Percentiles rank a stretch among this genome's conserved stretches.
Evolutionary conservation across 495 filamentous ascomycete species (phyloP).

Genomic region (Usnea hakonensis): DNA sequence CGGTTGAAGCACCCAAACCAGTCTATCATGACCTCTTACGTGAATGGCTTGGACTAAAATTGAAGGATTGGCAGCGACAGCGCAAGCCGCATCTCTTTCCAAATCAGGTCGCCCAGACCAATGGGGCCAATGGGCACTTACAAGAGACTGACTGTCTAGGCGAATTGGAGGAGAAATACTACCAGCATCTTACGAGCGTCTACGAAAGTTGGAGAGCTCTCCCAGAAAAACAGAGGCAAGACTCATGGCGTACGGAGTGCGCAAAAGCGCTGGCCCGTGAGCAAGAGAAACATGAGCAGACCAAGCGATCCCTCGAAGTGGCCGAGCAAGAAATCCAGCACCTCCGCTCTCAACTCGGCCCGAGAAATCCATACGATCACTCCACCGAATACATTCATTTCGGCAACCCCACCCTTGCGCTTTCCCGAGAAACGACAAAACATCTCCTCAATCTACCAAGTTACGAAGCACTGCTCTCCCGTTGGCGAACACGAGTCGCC

Average conservation of each 20-base stretch:
- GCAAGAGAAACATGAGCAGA: slow-evolving; percentile 53
- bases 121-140: slow-evolving; percentile 29
- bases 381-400: slow-evolving; percentile 63
- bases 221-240: slow-evolving; percentile 45
- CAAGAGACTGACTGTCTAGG: slow-evolving; percentile 47
- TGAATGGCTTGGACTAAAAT: slow-evolving; percentile 55
- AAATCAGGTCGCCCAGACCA: slow-evolving; percentile 8
- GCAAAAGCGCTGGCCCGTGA: slow-evolving; percentile 64
- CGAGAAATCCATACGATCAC: slow-evolving; percentile 46
- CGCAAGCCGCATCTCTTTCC: slow-evolving; percentile 29
- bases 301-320: slow-evolving; percentile 53
- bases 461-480: slow-evolving; percentile 48
- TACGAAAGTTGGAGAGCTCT: slow-evolving; percentile 64
- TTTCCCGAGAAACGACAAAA: slow-evolving; percentile 41
- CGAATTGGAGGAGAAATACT: slow-evolving; percentile 43
- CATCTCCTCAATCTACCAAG: slow-evolving; percentile 33
- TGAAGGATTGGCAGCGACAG: slow-evolving; percentile 49
- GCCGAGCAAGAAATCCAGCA: slow-evolving; percentile 65
- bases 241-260: slow-evolving; percentile 72
- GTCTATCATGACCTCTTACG: slow-evolving; percentile 64
- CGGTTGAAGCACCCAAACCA: slow-evolving; percentile 58
- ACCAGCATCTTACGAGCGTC: slow-evolving; percentile 58
- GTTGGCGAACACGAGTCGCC: slow-evolving; percentile 49
- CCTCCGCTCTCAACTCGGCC: slow-evolving; percentile 58
- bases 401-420: slow-evolving; percentile 53